These are phyloP conservation scores for Begonia peltatifolia DNA, from an alignment of 306 rosid species.

Conservation along the genomic window DNA sequence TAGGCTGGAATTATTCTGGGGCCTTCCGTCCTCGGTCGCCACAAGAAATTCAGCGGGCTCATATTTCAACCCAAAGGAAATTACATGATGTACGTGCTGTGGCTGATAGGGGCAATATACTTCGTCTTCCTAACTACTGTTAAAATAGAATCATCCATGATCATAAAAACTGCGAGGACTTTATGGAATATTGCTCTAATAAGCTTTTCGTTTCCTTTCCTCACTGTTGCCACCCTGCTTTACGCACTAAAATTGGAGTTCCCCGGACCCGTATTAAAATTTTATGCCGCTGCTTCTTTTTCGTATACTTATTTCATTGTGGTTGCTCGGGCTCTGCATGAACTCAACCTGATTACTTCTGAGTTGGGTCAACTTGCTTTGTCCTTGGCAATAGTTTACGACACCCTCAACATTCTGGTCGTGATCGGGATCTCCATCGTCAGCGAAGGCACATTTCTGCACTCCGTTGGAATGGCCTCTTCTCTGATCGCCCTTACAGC, in stretches of 20 bases:
- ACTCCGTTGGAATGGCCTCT: too few species aligned
- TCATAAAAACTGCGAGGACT: slow-evolving; percentile 33
- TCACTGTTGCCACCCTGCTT: not conserved
- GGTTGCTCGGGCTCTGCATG: slow-evolving; percentile 27
- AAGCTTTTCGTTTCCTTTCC: slow-evolving; percentile 16
- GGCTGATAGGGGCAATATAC: slow-evolving; percentile 55
- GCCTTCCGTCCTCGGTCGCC: slow-evolving; percentile 48
- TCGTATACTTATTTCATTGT: slow-evolving; percentile 34
- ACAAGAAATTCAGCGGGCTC: slow-evolving; percentile 11
- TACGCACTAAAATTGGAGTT: too few species aligned
- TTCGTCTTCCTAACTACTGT: slow-evolving; percentile 50
- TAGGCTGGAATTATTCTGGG: too few species aligned
- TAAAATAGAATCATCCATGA: slow-evolving; percentile 32
- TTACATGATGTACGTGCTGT: slow-evolving; percentile 35
- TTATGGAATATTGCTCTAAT: slow-evolving; percentile 19
- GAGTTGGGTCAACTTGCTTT: slow-evolving; percentile 42
- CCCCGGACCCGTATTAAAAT: too few species aligned
- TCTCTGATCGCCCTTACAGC: too few species aligned
- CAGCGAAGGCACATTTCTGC: not conserved
- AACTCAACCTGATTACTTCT: slow-evolving; percentile 56
- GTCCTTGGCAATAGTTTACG: slow-evolving; percentile 34
- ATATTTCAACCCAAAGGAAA: slow-evolving; percentile 9
- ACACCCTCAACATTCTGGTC: slow-evolving; percentile 6
- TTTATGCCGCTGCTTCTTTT: slow-evolving; percentile 9
- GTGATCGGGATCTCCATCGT: slow-evolving; percentile 22